Evolutionary conservation across 139 green algal genomes (phyloP).

Genomic region (Coelastrella sp.): DNA sequence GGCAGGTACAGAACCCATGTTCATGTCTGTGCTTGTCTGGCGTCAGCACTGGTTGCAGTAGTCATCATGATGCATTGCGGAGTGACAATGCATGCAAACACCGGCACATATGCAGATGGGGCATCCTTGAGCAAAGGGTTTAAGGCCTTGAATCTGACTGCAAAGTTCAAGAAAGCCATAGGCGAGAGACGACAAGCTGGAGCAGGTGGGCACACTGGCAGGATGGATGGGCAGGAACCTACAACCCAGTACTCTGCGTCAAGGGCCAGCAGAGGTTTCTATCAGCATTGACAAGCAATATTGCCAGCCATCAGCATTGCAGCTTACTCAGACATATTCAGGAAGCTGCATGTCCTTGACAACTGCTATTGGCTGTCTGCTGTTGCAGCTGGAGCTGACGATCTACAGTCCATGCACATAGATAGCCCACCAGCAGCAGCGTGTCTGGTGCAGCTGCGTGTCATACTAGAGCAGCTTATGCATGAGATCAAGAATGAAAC

Average conservation of each 20-base stretch:
- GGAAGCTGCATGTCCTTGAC: background rate
- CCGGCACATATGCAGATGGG: background rate
- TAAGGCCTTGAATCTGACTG: slow-evolving; percentile 12
- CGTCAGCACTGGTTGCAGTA: too few relatives aligned
- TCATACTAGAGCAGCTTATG: slow-evolving; percentile 39
- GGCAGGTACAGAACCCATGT: too few relatives aligned
- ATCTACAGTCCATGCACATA: background rate
- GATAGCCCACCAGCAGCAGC: background rate
- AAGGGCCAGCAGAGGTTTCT: too few relatives aligned
- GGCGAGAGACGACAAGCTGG: background rate
- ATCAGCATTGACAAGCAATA: too few relatives aligned
- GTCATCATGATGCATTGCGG: too few relatives aligned
- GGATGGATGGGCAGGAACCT: background rate
- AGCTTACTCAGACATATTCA: too few relatives aligned
- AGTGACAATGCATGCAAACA: background rate
- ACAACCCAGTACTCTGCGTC: too few relatives aligned
- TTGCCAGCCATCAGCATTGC: background rate
- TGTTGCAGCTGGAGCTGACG: background rate
- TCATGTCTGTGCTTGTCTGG: too few relatives aligned
- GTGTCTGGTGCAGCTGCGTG: slow-evolving; percentile 26
- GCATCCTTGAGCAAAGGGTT: background rate
- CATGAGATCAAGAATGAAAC: slow-evolving; percentile 40
- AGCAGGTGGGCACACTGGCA: background rate
- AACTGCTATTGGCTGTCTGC: background rate
- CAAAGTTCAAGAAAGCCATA: slow-evolving; percentile 34